Evolutionary conservation across 441 rosid species (phyloP).

Genomic region (Flueggea neowawraea): DNA sequence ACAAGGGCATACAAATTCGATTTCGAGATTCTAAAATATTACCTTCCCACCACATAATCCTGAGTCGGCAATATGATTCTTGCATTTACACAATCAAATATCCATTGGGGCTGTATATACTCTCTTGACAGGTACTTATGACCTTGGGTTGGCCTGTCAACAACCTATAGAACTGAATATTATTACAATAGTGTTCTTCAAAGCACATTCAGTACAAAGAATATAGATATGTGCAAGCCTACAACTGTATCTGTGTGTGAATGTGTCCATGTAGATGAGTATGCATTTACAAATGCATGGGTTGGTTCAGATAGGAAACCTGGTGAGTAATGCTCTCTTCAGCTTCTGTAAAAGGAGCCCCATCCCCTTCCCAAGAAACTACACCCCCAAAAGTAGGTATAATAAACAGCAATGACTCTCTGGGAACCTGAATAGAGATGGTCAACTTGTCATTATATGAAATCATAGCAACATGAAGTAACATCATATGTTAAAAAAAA

Average conservation of each 20-base stretch:
- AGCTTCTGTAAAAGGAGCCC: conserved; percentile 75
- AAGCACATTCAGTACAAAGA: not conserved
- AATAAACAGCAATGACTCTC: conserved; percentile 85
- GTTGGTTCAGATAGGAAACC: conserved; percentile 35
- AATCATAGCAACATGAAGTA: conserved; percentile 3
- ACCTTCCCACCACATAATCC: conserved; percentile 82
- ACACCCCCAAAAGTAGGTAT: conserved; percentile 92
- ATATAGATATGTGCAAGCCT: not conserved
- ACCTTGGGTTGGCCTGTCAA: conserved; percentile 86
- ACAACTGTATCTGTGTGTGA: not conserved
- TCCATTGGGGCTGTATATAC: conserved; percentile 96
- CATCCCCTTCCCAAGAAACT: conserved; percentile 97
- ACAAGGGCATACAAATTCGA: no score
- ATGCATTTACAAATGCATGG: not conserved
- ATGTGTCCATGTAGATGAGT: not conserved
- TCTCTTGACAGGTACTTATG: conserved; percentile 78
- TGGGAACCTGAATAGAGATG: conserved; percentile 56
- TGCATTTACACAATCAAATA: conserved; percentile 79
- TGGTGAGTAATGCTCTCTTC: conserved; percentile 89
- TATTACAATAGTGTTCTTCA: not conserved
- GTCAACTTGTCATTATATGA: not conserved
- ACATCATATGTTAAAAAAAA: not conserved
- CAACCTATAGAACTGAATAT: conserved; percentile 47
- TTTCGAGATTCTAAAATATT: conserved; percentile 8
- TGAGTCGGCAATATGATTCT: conserved; percentile 73